Conservation (phyloP, 1,139 yeast species). For the Kazachstania sp. region DNA sequence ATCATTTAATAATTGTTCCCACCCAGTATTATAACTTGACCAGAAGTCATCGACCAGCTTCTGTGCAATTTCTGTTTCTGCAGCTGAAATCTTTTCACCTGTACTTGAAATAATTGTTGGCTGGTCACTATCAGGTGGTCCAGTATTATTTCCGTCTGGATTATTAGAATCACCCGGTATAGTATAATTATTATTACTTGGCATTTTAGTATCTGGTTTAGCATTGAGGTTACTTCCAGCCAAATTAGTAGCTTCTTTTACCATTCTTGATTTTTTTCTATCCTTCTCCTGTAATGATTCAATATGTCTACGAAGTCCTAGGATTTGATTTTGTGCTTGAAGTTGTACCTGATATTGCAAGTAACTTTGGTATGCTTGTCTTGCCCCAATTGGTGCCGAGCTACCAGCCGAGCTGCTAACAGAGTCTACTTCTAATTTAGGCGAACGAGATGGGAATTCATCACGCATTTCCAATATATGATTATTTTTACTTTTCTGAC, state of each 20-base stretch:
- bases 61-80: slow-evolving; percentile 9
- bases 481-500: neutral
- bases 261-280: neutral
- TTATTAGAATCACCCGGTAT: neutral
- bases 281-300: neutral
- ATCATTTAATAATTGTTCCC: slow-evolving; percentile 15
- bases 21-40: slow-evolving; percentile 15
- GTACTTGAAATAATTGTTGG: neutral
- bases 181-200: neutral
- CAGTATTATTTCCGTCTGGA: neutral
- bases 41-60: slow-evolving; percentile 18
- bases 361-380: neutral
- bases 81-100: neutral
- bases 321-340: slow-evolving; percentile 2
- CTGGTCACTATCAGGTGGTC: no score
- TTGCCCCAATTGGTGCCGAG: neutral
- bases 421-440: neutral
- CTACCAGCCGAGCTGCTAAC: neutral
- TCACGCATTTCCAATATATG: neutral
- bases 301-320: neutral
- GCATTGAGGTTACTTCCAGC: neutral
- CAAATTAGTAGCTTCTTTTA: neutral
- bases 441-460: neutral
- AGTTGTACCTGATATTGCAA: slow-evolving; percentile 2
- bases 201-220: neutral